Evolutionary conservation across 805 yeast genomes (phyloP), one percentile per base, ranked within the genome.

Genomic region (Candida verbasci): DNA sequence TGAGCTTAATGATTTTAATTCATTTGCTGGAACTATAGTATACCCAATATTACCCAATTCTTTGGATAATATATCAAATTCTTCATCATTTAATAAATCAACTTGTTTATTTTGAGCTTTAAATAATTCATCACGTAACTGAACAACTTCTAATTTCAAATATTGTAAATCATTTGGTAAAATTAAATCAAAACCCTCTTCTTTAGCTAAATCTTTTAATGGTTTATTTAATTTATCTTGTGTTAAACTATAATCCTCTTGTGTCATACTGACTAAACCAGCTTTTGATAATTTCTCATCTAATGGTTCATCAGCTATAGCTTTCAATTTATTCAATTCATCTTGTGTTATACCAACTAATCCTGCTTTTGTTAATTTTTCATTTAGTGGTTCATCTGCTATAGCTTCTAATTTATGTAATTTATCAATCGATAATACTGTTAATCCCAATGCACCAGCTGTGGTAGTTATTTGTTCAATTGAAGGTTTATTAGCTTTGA

Each of bases 41-140:
- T 75, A 38, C 93, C 96, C 2, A 62, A 42, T 9, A 10, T 28
- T 33, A 12, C 17, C 18, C 15, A 38, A 30, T 27, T 33, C 25
- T 23, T 32, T 23, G 4, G 34, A 31, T 24, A 31, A 10, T 31
- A 15, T 32, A 24, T 32, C 35, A 27, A 31, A 38, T 11, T 31
- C 6, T 5, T 23, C 28, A 14, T 31, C 28, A 23, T 31, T 31
- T 25, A 14, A 25, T 12, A n/a, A 14, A 20, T 20, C 22, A 20
- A 52, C 39, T 2, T 33, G 37, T 38, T 47, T 47, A 9, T 49
- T 48, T 15, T 40, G 41, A 11, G 31, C 30, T 11, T 23, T 23
- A 9, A 46, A 39, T n/a, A 18, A 14, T 23, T 35, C 35, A 31
- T 48, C 47, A 14, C 45, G 28, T 4, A 45, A 27, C 27, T 44